Conservation (phyloP, 1,284 basidiomycete genomes). For the Ustilago cynodontis region DNA sequence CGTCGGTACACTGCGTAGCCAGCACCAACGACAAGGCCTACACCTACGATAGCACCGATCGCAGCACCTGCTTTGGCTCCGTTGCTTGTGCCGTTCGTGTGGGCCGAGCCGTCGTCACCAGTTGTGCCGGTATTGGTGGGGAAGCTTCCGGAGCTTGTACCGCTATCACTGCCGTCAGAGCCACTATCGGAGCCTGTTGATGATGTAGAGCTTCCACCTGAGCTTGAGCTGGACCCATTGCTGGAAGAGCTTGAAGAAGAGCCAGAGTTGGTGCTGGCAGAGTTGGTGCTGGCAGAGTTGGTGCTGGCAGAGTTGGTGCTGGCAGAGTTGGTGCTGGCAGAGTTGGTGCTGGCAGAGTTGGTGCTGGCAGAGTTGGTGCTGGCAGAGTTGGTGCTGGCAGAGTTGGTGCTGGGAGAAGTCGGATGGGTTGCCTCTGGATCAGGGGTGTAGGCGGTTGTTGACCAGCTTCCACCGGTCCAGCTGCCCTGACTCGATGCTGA, state of each 20-base stretch:
- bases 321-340: too few relatives aligned
- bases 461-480: slow-evolving; percentile 58
- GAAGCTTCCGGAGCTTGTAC: slow-evolving; percentile 15
- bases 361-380: too few relatives aligned
- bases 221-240: slow-evolving; percentile 25
- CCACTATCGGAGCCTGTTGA: neutral
- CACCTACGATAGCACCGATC: slow-evolving; percentile 55
- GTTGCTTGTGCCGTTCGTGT: slow-evolving; percentile 17
- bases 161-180: slow-evolving; percentile 7
- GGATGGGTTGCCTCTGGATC: slow-evolving; percentile 40
- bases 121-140: slow-evolving; percentile 16
- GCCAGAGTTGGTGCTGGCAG: neutral
- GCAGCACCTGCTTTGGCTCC: slow-evolving; percentile 60
- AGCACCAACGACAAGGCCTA: slow-evolving; percentile 57
- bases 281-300: too few relatives aligned
- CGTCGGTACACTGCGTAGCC: slow-evolving; percentile 56
- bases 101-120: slow-evolving; percentile 4
- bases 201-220: slow-evolving; percentile 5
- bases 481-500: slow-evolving; percentile 27
- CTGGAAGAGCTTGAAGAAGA: neutral
- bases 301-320: too few relatives aligned
- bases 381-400: too few relatives aligned
- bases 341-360: too few relatives aligned
- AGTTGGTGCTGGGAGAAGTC: neutral
- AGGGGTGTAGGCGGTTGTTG: slow-evolving; percentile 49